phyloP scores from a whole-genome alignment of 176 grass and related monocot genomes.

The Rhynchospora breviuscula region DNA sequence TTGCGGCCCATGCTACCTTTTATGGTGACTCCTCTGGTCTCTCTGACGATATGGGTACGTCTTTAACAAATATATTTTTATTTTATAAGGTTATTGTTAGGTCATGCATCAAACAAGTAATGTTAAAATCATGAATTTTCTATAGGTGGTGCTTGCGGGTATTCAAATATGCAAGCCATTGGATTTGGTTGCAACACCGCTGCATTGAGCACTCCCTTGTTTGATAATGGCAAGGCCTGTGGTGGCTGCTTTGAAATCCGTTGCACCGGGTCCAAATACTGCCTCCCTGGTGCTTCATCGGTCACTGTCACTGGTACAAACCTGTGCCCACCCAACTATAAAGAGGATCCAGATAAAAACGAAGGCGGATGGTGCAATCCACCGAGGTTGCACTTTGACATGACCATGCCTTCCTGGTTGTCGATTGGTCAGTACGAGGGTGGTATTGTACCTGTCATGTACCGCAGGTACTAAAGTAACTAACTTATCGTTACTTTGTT shows the following conservation, averaged over 20 bases:
- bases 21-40: conserved; percentile 50
- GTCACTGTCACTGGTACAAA: conserved; percentile 60
- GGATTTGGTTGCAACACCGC: conserved; percentile 24
- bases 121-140: not conserved
- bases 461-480: conserved; percentile 41
- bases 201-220: conserved; percentile 33
- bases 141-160: conserved; percentile 42
- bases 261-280: conserved; percentile 30
- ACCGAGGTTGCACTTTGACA: conserved; percentile 65
- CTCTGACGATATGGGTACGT: conserved; percentile 42
- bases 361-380: conserved; percentile 91
- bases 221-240: conserved; percentile 21
- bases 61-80: not conserved
- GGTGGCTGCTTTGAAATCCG: conserved; percentile 59
- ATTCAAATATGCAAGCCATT: conserved; percentile 4
- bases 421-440: conserved; percentile 29
- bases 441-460: conserved; percentile 66
- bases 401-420: conserved; percentile 52
- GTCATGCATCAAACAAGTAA: not conserved
- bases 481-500: not conserved
- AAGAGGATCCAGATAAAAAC: conserved; percentile 13
- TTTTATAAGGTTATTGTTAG: not conserved
- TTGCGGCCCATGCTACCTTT: conserved; percentile 46
- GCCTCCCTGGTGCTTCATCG: conserved; percentile 29
- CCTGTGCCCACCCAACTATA: conserved; percentile 68